Evolutionary conservation across 805 yeast species (phyloP).

Genomic region (Sugiyamaella valdiviana): DNA sequence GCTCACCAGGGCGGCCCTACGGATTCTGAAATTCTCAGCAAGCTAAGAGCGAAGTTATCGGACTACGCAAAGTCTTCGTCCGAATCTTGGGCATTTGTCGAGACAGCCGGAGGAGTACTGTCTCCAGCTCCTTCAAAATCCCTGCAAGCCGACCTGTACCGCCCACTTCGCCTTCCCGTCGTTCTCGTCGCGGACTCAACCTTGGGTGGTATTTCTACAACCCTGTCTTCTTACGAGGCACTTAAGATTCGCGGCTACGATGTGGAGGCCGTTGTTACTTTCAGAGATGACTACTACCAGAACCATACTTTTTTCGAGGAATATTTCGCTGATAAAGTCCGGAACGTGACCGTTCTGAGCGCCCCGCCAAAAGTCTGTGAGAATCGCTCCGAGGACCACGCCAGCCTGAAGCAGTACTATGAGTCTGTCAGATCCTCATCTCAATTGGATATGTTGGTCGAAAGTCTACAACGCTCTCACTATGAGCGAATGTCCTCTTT

Average conservation of each 20-base stretch:
- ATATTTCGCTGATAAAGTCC: constrained; percentile 12
- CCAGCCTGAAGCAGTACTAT: constrained; percentile 17
- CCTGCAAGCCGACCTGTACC: constrained; percentile 20
- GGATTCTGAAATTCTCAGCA: constrained; percentile 6
- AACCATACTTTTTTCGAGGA: constrained; percentile 16
- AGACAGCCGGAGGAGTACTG: constrained; percentile 24
- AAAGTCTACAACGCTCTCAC: constrained; percentile 9
- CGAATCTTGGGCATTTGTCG: constrained; percentile 16
- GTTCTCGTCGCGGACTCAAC: constrained; percentile 19
- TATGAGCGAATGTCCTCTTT: constrained; percentile 8
- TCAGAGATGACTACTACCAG: constrained; percentile 11
- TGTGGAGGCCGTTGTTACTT: constrained; percentile 14
- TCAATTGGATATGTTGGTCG: constrained; percentile 3
- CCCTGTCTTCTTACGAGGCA: constrained; percentile 21
- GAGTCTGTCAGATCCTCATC: neutral
- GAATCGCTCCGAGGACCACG: constrained; percentile 5
- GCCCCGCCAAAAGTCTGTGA: constrained; percentile 13
- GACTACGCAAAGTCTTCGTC: neutral
- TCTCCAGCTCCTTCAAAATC: constrained; percentile 20
- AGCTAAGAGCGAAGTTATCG: neutral
- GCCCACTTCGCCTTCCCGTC: constrained; percentile 20
- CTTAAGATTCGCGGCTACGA: constrained; percentile 21
- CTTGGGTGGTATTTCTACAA: constrained; percentile 22
- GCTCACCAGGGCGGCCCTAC: neutral
- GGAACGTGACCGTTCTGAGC: constrained; percentile 10